phyloP scores from a whole-genome alignment of 179 eudicot species.

The Dionaea muscipula region DNA sequence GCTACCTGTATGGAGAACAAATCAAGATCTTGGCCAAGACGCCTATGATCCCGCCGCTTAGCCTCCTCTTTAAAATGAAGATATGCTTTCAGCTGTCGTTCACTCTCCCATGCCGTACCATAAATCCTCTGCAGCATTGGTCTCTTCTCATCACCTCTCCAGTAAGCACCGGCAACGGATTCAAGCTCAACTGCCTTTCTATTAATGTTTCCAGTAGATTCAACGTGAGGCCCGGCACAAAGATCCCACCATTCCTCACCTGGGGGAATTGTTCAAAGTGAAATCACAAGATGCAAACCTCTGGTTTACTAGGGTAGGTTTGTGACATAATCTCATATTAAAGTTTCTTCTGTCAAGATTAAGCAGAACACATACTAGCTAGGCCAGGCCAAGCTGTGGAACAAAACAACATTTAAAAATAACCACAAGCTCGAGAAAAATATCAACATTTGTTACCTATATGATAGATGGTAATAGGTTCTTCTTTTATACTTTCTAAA shows the following conservation, averaged over 20 bases:
- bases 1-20: constrained; percentile 87
- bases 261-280: constrained; percentile 16
- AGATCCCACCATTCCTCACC: constrained; percentile 99
- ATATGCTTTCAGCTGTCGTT: constrained; percentile 85
- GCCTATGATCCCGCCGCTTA: constrained; percentile 86
- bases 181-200: constrained; percentile 86
- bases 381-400: background rate
- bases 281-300: constrained; percentile 3
- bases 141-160: constrained; percentile 85
- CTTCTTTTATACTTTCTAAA: constrained; percentile 74
- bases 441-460: constrained; percentile 74
- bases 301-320: too few relatives aligned
- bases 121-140: constrained; percentile 98
- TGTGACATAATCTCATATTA: too few relatives aligned
- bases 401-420: background rate
- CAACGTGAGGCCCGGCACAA: constrained; percentile 99
- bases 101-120: constrained; percentile 97
- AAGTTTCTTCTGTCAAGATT: too few relatives aligned
- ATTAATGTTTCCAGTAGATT: constrained; percentile 79
- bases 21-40: constrained; percentile 98
- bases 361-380: too few relatives aligned
- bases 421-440: background rate
- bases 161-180: constrained; percentile 99
- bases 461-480: constrained; percentile 92
- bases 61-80: constrained; percentile 91